Evolutionary conservation across 306 rosid genomes (phyloP).

Genomic region (Trifolium subterraneum): DNA sequence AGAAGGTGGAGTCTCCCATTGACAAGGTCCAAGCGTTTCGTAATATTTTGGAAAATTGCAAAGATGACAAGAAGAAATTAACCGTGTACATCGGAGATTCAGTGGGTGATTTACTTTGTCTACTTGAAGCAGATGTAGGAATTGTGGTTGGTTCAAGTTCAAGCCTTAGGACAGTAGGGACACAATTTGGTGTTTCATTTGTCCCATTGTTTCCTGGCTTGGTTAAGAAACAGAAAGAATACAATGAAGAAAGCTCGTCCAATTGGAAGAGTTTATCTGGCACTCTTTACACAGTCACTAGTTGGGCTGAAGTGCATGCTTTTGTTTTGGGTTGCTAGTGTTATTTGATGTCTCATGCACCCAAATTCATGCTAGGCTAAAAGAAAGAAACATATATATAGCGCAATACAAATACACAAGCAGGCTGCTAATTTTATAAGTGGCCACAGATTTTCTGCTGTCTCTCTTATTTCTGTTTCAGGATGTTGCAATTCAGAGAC

Average conservation of each 20-base stretch:
- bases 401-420: constrained; percentile 62
- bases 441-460: constrained; percentile 69
- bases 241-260: constrained; percentile 55
- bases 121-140: constrained; percentile 96
- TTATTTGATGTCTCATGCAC: constrained; percentile 52
- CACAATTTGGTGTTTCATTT: constrained; percentile 77
- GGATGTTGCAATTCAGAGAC: constrained; percentile 59
- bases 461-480: constrained; percentile 52
- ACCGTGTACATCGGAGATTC: constrained; percentile 91
- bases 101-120: constrained; percentile 91
- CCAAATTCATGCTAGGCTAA: constrained; percentile 55
- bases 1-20: constrained; percentile 87
- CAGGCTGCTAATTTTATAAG: constrained; percentile 74
- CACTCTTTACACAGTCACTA: constrained; percentile 79
- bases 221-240: constrained; percentile 76
- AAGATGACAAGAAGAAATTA: constrained; percentile 59
- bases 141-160: constrained; percentile 89
- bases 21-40: constrained; percentile 83
- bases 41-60: constrained; percentile 48
- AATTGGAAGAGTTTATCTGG: constrained; percentile 86
- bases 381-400: constrained; percentile 49
- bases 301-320: constrained; percentile 99
- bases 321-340: constrained; percentile 88
- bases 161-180: constrained; percentile 82
- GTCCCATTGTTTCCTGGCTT: constrained; percentile 79